Evolutionary conservation across 805 yeast genomes (phyloP).

Genomic region (Metschnikowia borealis): DNA sequence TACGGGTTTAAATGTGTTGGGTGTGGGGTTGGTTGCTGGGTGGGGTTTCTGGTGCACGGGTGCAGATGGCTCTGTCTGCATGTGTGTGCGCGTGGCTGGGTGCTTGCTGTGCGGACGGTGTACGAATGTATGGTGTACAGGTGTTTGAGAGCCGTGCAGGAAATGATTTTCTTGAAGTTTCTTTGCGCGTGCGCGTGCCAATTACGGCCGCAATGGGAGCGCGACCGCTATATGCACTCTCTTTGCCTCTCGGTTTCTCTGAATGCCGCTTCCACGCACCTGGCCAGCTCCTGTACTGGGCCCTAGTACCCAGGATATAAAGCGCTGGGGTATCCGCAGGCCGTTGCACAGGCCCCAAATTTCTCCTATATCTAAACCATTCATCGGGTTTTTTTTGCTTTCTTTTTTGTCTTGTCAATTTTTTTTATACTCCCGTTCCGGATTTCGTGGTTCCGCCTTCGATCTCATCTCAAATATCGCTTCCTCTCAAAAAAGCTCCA

Average conservation of each 20-base stretch:
- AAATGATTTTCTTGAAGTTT: background rate
- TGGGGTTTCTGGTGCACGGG: background rate
- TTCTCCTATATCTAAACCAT: background rate
- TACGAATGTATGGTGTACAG: background rate
- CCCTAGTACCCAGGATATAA: background rate
- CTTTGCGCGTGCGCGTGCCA: constrained; percentile 1
- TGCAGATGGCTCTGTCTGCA: background rate
- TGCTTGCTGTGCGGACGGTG: background rate
- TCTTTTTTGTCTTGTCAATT: background rate
- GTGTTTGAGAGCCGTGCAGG: background rate
- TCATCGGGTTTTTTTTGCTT: background rate
- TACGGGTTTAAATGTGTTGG: background rate
- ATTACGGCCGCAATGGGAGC: background rate
- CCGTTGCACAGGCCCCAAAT: background rate
- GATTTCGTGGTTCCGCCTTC: background rate
- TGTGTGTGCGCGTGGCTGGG: background rate
- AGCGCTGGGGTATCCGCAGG: constrained; percentile 3
- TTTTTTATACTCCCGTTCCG: background rate
- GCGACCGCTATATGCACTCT: background rate
- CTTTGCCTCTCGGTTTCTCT: background rate
- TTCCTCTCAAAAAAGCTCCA: background rate
- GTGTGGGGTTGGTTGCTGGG: background rate
- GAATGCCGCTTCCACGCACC: constrained; percentile 4
- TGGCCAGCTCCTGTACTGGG: constrained; percentile 6
- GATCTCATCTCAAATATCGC: constrained; percentile 1